phyloP scores from a whole-genome alignment of 306 rosid species.

The Prunus campanulata region DNA sequence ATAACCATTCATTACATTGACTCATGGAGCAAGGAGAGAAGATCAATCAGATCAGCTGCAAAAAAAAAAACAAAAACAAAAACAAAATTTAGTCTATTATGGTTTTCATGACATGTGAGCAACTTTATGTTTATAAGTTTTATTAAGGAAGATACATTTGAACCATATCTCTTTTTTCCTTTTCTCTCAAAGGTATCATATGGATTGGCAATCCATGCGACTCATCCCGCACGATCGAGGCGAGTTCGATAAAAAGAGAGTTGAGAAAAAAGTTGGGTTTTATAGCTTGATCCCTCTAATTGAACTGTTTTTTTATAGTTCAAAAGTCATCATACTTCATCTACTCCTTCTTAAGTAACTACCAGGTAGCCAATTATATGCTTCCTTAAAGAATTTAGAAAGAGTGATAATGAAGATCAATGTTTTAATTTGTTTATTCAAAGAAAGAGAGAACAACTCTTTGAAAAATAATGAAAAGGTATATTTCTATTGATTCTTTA shows the following conservation, averaged over 20 bases:
- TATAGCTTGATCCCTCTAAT: not conserved
- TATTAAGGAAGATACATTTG: no score
- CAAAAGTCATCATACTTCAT: not conserved
- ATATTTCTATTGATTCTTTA: constrained; percentile 37
- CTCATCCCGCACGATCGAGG: no score
- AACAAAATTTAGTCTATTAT: no score
- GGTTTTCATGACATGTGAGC: no score
- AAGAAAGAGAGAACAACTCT: constrained; percentile 12
- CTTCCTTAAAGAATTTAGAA: constrained; percentile 19
- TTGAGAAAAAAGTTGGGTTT: not conserved
- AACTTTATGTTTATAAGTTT: not conserved
- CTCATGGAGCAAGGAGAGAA: no score
- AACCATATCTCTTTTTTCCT: no score
- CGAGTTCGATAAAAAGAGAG: not conserved
- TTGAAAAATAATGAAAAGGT: constrained; percentile 10
- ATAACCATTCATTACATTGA: no score
- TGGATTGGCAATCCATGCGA: no score
- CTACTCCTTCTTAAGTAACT: not conserved
- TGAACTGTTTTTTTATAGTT: not conserved
- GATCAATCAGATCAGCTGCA: no score
- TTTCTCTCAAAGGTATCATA: no score
- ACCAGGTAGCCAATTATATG: not conserved
- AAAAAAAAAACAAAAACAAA: no score
- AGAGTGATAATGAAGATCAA: constrained; percentile 13
- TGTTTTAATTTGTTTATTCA: constrained; percentile 11